Evolutionary conservation across 805 yeast species (phyloP), one percentile per base, ranked within the genome.

Genomic region (Yamadazyma insecticola): DNA sequence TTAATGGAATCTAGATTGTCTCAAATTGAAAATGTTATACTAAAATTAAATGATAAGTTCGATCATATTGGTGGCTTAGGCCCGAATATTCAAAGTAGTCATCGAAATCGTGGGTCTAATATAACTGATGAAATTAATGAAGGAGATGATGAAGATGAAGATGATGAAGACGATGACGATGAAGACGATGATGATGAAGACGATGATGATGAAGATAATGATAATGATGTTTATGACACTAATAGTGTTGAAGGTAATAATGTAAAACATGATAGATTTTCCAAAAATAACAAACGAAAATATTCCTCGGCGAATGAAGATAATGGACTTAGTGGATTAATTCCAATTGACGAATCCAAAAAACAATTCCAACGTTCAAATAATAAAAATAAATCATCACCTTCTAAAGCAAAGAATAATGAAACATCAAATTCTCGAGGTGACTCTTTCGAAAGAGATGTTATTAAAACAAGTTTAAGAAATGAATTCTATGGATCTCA

Each of bases 401-500:
- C n/a, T n/a, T n/a, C n/a, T n/a, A 22, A n/a, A 10, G 12, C 21
- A 26, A 32, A 19, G 24, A 16, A 14, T 12, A 20, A 21, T 14
- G 14, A 16, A 6, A 16, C n/a, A n/a, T n/a, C n/a, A n/a, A n/a
- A n/a, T n/a, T 10, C 25, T 12, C 23, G 22, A 18, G 21, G 21
- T 22, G 5, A 22, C 22, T 11, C 32, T 15, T 10, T 22, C 15
- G 13, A 20, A 26, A 8, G 27, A 22, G 13, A 18, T 23, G 10
- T 29, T 20, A 13, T 26, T 11, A 25, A 20, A 24, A 10, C 28
- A 22, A 15, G 22, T 16, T 11, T 34, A 10, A 13, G 35, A 16
- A 51, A 46, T 24, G 51, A 53, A 17, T 63, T 47, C 33, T 49
- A 53, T 22, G 69, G 67, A 6, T 43, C 56, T 16, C 70, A 63